These are phyloP conservation scores for Tolypocladium ovalisporum DNA, from an alignment of 2,329 filamentous ascomycete genomes.

Conservation along the genomic window DNA sequence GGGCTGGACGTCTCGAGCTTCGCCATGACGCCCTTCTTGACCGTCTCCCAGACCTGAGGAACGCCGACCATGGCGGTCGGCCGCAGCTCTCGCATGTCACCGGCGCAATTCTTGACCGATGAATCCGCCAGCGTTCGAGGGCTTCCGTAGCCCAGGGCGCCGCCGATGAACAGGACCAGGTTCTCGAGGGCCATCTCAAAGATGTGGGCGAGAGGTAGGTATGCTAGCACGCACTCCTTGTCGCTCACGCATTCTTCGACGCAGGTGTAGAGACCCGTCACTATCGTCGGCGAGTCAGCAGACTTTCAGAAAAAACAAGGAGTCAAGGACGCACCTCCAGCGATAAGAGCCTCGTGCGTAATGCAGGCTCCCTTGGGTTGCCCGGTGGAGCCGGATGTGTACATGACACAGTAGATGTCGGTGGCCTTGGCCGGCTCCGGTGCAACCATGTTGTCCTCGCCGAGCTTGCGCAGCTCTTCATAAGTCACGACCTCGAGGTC, in stretches of 20 bases:
- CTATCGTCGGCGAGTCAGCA: slow-evolving; percentile 15
- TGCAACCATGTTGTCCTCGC: slow-evolving; percentile 58
- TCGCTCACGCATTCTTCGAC: slow-evolving; percentile 70
- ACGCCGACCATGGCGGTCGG: slow-evolving; percentile 90
- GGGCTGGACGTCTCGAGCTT: slow-evolving; percentile 64
- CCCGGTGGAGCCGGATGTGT: slow-evolving; percentile 83
- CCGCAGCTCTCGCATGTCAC: slow-evolving; percentile 85
- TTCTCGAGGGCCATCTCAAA: slow-evolving; percentile 96
- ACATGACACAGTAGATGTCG: slow-evolving; percentile 76
- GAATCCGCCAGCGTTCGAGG: slow-evolving; percentile 78
- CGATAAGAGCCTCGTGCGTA: slow-evolving; percentile 69
- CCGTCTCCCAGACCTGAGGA: slow-evolving; percentile 92
- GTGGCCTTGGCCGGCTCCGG: slow-evolving; percentile 61
- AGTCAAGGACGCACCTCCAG: slow-evolving; percentile 42
- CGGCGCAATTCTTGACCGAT: slow-evolving; percentile 80
- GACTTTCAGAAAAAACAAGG: not conserved
- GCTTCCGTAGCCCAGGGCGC: slow-evolving; percentile 86
- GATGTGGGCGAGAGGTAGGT: slow-evolving; percentile 90
- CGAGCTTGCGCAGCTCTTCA: slow-evolving; percentile 43
- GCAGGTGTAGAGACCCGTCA: slow-evolving; percentile 70
- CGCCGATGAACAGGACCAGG: slow-evolving; percentile 77
- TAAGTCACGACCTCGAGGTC: slow-evolving; percentile 42
- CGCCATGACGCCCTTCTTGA: slow-evolving; percentile 83
- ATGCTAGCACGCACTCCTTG: slow-evolving; percentile 73
- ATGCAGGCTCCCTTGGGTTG: slow-evolving; percentile 81